Evolutionary conservation across 768 basidiomycete species (phyloP).

Genomic region (Calocybe gangraenosa): DNA sequence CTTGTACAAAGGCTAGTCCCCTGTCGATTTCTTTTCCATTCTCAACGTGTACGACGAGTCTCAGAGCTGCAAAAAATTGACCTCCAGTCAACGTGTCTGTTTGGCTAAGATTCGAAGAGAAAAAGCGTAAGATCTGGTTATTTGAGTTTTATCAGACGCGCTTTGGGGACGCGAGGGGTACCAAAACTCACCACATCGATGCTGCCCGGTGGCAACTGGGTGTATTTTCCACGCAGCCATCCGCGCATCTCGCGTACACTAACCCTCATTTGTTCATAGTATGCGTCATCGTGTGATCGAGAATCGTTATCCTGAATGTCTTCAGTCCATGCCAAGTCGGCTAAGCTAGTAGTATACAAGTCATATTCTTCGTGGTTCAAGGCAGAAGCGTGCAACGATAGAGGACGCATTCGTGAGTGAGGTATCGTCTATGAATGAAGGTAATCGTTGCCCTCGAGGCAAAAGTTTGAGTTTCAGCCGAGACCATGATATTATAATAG

Average conservation of each 20-base stretch:
- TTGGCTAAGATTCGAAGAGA: conserved; percentile 50
- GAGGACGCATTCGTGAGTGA: conserved; percentile 67
- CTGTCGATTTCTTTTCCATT: conserved; percentile 60
- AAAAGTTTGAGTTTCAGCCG: no score
- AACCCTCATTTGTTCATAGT: conserved; percentile 51
- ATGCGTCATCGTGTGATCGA: conserved; percentile 33
- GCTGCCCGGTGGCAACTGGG: conserved; percentile 41
- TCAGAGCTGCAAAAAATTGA: conserved; percentile 72
- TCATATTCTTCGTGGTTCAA: conserved; percentile 71
- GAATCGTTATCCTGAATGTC: conserved; percentile 20
- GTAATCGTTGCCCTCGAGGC: no score
- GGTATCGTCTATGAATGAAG: no score
- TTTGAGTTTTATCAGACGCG: no score
- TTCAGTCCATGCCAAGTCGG: conserved; percentile 41
- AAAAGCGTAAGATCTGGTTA: conserved; percentile 63
- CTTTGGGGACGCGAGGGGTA: no score
- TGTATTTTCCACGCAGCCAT: conserved; percentile 72
- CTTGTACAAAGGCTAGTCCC: conserved; percentile 70
- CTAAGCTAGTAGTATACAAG: conserved; percentile 58
- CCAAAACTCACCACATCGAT: conserved; percentile 50
- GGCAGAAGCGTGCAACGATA: conserved; percentile 70
- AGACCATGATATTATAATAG: no score
- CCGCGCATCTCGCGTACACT: conserved; percentile 67
- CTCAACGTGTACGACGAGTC: conserved; percentile 61
- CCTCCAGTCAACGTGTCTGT: conserved; percentile 57